Evolutionary conservation across 352 stramenopile species (phyloP).

Genomic region (Pythium brachiatum): DNA sequence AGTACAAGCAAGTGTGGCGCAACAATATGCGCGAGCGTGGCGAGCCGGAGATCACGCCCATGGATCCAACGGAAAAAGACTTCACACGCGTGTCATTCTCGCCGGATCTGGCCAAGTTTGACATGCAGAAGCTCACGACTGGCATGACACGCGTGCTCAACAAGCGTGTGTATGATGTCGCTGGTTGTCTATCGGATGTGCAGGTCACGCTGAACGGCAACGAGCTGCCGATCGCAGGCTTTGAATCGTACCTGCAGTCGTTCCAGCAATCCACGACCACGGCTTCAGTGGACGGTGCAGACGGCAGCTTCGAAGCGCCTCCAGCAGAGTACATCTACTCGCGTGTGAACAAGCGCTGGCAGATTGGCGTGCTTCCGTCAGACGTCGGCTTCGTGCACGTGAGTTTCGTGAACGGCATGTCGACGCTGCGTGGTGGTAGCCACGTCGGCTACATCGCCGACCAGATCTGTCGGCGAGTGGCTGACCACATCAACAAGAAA

Average conservation of each 20-base stretch:
- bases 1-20: constrained; percentile 91
- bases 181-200: constrained; percentile 92
- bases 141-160: constrained; percentile 93
- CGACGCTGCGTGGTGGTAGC: constrained; percentile 94
- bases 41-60: constrained; percentile 80
- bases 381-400: constrained; percentile 95
- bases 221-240: constrained; percentile 87
- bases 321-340: constrained; percentile 87
- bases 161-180: constrained; percentile 98
- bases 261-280: constrained; percentile 73
- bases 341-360: constrained; percentile 94
- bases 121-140: constrained; percentile 93
- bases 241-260: constrained; percentile 95
- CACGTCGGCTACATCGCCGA: constrained; percentile 93
- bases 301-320: neutral
- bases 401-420: constrained; percentile 99
- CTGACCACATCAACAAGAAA: constrained; percentile 96
- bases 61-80: constrained; percentile 85
- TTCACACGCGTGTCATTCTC: constrained; percentile 98
- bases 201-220: constrained; percentile 93
- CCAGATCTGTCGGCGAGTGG: constrained; percentile 84
- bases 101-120: constrained; percentile 95
- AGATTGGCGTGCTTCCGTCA: constrained; percentile 91
- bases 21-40: constrained; percentile 96
- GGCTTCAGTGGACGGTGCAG: constrained; percentile 1